Conservation (phyloP, 805 yeast genomes). For the Saccharomycopsis sp. region DNA sequence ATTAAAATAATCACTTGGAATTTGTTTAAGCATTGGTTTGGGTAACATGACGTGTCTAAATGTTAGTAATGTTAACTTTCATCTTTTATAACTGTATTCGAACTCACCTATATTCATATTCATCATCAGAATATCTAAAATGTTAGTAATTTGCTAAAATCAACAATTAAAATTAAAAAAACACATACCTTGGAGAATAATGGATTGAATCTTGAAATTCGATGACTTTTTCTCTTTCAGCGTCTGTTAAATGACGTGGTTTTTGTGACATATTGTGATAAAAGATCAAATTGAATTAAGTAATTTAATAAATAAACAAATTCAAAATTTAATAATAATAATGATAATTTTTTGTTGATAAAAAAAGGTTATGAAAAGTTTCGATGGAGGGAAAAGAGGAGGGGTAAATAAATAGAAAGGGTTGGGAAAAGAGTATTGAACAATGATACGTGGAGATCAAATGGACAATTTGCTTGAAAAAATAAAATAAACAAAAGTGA, state of each 20-base stretch:
- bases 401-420: no score
- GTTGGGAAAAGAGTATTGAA: no score
- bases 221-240: conserved; percentile 75
- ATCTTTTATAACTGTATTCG: not conserved
- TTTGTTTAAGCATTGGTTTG: conserved; percentile 85
- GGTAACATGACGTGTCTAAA: conserved; percentile 90
- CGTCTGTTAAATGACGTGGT: conserved; percentile 57
- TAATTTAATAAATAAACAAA: not conserved
- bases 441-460: no score
- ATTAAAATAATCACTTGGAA: conserved; percentile 90
- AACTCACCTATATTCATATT: conserved; percentile 62
- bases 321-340: no score
- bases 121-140: conserved; percentile 75
- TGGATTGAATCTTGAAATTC: conserved; percentile 93
- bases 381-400: no score
- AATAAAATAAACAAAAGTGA: no score
- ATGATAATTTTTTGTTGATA: no score
- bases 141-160: conserved; percentile 1
- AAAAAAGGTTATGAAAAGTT: no score
- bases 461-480: no score
- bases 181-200: conserved; percentile 61
- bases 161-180: not conserved
- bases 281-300: no score
- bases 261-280: not conserved
- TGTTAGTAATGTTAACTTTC: not conserved